Conservation (phyloP, 331 rosid genomes). For the Quercus phellos region DNA sequence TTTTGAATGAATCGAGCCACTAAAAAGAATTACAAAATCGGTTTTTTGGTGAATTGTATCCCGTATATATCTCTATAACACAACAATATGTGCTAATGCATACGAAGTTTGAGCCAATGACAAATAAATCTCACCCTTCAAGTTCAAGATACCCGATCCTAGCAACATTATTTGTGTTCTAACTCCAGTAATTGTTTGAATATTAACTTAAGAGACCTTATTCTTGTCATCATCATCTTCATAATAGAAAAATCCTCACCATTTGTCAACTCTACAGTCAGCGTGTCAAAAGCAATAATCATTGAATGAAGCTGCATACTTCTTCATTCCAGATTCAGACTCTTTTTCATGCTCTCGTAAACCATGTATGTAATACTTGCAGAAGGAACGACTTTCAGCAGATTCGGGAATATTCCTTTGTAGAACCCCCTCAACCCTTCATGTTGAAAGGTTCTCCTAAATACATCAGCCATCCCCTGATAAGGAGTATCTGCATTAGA, state of each 20-base stretch:
- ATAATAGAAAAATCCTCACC: conserved; percentile 18
- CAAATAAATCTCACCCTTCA: conserved; percentile 47
- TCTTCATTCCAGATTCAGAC: conserved; percentile 59
- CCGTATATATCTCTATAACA: conserved; percentile 38
- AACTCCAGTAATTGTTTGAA: conserved; percentile 31
- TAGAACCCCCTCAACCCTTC: conserved; percentile 79
- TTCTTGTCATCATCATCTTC: conserved; percentile 39
- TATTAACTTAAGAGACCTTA: conserved; percentile 37
- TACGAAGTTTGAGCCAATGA: conserved; percentile 27
- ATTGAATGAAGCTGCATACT: conserved; percentile 12
- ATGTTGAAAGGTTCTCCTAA: conserved; percentile 60
- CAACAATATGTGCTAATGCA: conserved; percentile 41
- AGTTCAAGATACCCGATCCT: conserved; percentile 28
- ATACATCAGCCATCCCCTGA: conserved; percentile 75
- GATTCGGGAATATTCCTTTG: conserved; percentile 81
- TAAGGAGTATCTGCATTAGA: conserved; percentile 24
- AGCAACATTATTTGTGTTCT: conserved; percentile 28
- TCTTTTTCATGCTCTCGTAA: conserved; percentile 71
- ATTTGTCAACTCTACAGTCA: conserved; percentile 32
- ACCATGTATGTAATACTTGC: conserved; percentile 85
- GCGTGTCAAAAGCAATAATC: conserved; percentile 36
- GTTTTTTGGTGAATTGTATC: conserved; percentile 24
- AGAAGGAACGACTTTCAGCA: conserved; percentile 84
- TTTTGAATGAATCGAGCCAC: conserved; percentile 22
- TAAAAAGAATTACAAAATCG: conserved; percentile 40